Base-by-base conservation (phyloP, 2,329 filamentous ascomycete species). In the Penicillium hordei region DNA sequence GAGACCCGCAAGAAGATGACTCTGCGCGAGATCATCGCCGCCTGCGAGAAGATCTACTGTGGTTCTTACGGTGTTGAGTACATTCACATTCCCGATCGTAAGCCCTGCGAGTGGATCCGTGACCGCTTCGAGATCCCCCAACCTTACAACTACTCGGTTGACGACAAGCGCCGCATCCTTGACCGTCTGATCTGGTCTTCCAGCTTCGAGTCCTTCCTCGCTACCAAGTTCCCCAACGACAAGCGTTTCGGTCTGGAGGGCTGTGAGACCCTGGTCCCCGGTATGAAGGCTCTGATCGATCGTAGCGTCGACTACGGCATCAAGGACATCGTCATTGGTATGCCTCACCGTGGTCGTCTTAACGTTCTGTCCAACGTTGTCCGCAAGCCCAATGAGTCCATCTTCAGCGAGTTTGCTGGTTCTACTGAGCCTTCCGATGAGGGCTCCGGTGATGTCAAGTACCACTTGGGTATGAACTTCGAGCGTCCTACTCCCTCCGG, bases 391-490 rank as follows among this genome's bases (percentile, higher is more conserved):
- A 99, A 99, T 78, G 94, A 97, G 81, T 97, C 94, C 65, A 99
- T 99, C 78, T 99, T 99, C 83, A 96, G 90, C 75, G 94, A 99
- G 78, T 99, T 99, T 72, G 90, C 91, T 62, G 94, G 94, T 68
- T 91, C 89, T 46, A 81, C 89, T 23, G 91, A 91, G 72, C 90
- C 91, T 55, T 89, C 90, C 67, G 94, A 97, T 68, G 93, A 99
- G 80, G 94, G 94, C 59, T 97, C 94, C 58, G 94, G 94, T 70
- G 94, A 99, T 76, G 94, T 99, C 78, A 99, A 99, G 80, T 99
- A 99, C 81, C 94, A 99, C 81, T 82, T 99, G 71, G 94, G 94
- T 74, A 99, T 99, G 94, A 99, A 99, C 83, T 99, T 99, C 68
- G 94, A 99, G 82, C 91, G 94, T 63, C 94, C 94, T 54, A 99